Conservation (phyloP, 176 grass and related monocot species). For the Carex scoparia region DNA sequence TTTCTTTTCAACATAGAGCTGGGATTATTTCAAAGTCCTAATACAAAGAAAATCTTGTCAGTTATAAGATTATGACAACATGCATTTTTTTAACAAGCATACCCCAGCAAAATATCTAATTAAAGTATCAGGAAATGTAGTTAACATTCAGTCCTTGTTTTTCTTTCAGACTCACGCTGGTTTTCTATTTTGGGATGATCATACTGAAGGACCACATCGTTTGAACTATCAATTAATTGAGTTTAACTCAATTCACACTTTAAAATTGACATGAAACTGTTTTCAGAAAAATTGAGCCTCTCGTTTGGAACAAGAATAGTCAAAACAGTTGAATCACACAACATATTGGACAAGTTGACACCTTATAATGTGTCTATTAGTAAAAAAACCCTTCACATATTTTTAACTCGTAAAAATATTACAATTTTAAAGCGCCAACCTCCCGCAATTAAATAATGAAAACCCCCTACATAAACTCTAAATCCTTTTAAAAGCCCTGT, state of each 20-base stretch:
- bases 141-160: neutral
- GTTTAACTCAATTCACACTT: neutral
- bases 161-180: neutral
- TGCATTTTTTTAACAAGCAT: neutral
- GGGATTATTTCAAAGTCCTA: neutral
- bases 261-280: neutral
- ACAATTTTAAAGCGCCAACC: neutral
- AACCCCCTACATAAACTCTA: neutral
- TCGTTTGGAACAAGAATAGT: slow-evolving; percentile 13
- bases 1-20: neutral
- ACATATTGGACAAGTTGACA: neutral
- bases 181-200: neutral
- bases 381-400: neutral
- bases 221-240: slow-evolving; percentile 11
- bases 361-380: neutral
- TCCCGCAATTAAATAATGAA: neutral
- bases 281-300: neutral
- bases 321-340: slow-evolving; percentile 16
- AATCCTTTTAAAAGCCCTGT: neutral
- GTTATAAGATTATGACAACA: neutral
- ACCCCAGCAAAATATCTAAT: neutral
- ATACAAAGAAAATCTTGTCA: neutral
- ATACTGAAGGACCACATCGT: neutral
- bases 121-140: neutral
- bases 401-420: neutral